Evolutionary conservation across 805 yeast species (phyloP), one percentile per base, ranked within the genome.

Genomic region (Kuraishia cidri): DNA sequence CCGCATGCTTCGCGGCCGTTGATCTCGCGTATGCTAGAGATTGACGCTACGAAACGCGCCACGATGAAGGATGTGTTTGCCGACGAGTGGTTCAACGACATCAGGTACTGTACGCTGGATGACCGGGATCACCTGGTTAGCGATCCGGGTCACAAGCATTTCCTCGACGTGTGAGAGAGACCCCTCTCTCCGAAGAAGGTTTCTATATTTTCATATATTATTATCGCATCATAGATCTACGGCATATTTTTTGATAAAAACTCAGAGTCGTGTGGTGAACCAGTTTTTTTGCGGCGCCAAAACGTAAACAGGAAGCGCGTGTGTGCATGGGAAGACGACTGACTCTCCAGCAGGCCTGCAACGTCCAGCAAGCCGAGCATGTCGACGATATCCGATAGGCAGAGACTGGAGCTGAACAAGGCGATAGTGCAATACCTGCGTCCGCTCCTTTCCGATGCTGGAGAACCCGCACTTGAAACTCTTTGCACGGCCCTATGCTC

Each of bases 1-100:
- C 94, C 94, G 4, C 94, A 83, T 52, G 87, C 90, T 6, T 63
- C 92, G 11, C 69, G 94, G 54, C 92, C 90, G 9, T 62, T 83
- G 8, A 63, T 83, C 20, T 76, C 81, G 16, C 65, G 58, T 37
- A 80, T 83, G 76, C 56, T 83, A 18, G 65, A 65, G 32, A 62
- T 79, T 11, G 84, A 81, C 41, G 77, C 81, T 8, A 36, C 37
- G 1, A 60, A 66, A 37, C 67, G 94, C 46, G 84, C 87, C 2
- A 69, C 82, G 1, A 56, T 83, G 48, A 69, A 69, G 20, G 87
- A 80, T 21, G 69, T 83, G 7, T 59, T 76, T 38, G 56, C 60
- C 16, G 92, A 83, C 52, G 80, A 71, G 30, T 83, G 92, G 92
- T 77, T 82, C 35, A 47, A 52, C 20, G 70, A 68, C 20, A 80